These are phyloP conservation scores for Hygrophila difformis DNA, from an alignment of 257 asterid genomes.

Conservation along the genomic window DNA sequence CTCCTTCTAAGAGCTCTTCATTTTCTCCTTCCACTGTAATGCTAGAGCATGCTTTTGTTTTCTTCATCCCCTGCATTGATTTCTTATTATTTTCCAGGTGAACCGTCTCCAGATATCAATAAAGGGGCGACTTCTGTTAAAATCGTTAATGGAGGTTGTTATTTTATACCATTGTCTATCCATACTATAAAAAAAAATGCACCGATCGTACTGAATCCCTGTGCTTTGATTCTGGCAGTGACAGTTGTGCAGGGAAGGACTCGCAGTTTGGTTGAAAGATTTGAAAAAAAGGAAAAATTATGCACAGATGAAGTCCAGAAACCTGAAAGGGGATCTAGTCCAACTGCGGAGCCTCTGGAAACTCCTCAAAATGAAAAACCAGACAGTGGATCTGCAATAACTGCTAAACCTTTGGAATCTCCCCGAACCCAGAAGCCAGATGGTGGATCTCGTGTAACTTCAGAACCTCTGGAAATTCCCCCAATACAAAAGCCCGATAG, in stretches of 20 bases:
- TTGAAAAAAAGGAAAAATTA: constrained; percentile 56
- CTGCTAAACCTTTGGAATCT: too few relatives aligned
- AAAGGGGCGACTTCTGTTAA: constrained; percentile 43
- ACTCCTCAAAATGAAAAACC: too few relatives aligned
- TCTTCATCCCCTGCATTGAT: background rate
- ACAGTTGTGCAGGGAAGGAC: constrained; percentile 88
- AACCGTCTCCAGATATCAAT: constrained; percentile 31
- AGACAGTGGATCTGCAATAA: too few relatives aligned
- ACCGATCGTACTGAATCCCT: constrained; percentile 13
- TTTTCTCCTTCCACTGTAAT: too few relatives aligned
- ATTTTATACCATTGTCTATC: constrained; percentile 8
- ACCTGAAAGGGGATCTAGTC: background rate
- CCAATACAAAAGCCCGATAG: too few relatives aligned
- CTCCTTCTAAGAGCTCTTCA: background rate
- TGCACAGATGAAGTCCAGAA: constrained; percentile 27
- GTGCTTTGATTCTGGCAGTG: constrained; percentile 43
- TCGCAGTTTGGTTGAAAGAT: constrained; percentile 88
- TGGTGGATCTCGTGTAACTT: too few relatives aligned
- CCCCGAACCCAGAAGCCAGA: too few relatives aligned
- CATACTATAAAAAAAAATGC: constrained; percentile 8
- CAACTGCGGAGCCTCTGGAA: too few relatives aligned
- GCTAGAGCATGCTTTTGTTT: background rate
- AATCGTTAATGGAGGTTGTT: constrained; percentile 87
- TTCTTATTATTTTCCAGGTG: constrained; percentile 29
- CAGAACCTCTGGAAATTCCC: too few relatives aligned